Evolutionary conservation across 2,329 filamentous ascomycete genomes (phyloP), one percentile per base, ranked within the genome.

Genomic region (Calonectria pteridis): DNA sequence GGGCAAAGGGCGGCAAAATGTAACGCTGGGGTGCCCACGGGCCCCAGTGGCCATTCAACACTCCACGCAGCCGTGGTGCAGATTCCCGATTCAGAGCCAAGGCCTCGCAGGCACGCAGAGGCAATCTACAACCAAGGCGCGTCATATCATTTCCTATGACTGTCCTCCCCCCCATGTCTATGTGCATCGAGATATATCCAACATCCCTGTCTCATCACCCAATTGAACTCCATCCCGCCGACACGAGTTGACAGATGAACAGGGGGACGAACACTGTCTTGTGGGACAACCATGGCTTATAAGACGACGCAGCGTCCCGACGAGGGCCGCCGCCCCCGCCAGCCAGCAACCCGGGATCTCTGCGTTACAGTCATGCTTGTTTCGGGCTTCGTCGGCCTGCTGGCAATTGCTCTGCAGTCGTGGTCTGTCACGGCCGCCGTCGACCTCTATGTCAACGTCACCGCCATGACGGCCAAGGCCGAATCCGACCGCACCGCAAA

Each of bases 401-500:
- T 79, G 67, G 79, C 79, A 11, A 31, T 75, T 37, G 63, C 74
- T 28, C 33, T 73, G 35, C 79, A 79, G 74, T 49, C 68, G 31
- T 80, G 62, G 35, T 65, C 74, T 37, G 75, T 50, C 58, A 62
- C 65, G 26, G 78, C 79, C 9, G 74, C 67, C 3, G 73, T 79
- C 35, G 75, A 76, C 23, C 14, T 81, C 6, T 65, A 81, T 20
- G 77, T 84, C 53, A 79, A 83, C 7, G 74, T 86, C 67, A 81
- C 83, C 6, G 81, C 83, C 23, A 69, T 80, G 46, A 86, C 86
- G 1, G 76, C 76, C 23, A 77, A 82, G 11, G 78, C 88, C 69
- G 84, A 86, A 51, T 86, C 87, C 0, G 87, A 88, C 67, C 85
- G 81, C 80, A 84, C 85, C 2, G 75, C 84, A 4, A 77, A 86